phyloP scores from a whole-genome alignment of 331 rosid species.

The Rosa hybrid region DNA sequence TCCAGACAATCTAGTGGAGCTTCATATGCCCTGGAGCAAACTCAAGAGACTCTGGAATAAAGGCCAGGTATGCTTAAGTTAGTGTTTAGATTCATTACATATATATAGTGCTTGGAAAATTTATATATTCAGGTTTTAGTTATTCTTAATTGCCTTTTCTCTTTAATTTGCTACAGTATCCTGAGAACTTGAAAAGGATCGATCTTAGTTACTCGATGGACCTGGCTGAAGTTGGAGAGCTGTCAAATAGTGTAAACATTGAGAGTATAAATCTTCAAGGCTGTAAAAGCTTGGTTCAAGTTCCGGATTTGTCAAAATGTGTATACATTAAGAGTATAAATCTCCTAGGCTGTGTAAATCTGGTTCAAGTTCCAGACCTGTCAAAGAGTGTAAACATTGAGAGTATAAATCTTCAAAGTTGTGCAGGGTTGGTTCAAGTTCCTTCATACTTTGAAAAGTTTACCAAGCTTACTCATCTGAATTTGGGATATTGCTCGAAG shows the following conservation, averaged over 20 bases:
- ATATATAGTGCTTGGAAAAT: neutral
- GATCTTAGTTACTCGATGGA: neutral
- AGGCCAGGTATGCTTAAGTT: too few species aligned
- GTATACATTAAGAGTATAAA: too few species aligned
- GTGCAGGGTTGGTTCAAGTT: neutral
- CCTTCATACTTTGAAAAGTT: neutral
- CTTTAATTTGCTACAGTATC: neutral
- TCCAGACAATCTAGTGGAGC: slow-evolving; percentile 30
- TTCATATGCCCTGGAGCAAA: slow-evolving; percentile 20
- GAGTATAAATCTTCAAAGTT: too few species aligned
- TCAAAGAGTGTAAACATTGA: too few species aligned
- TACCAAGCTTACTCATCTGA: neutral
- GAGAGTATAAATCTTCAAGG: neutral
- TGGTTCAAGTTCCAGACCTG: too few species aligned
- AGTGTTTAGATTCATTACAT: too few species aligned
- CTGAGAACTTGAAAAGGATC: neutral
- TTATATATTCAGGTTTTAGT: neutral
- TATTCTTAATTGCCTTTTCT: neutral
- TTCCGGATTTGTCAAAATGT: too few species aligned
- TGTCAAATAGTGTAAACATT: neutral
- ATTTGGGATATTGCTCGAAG: neutral
- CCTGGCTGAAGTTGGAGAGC: neutral
- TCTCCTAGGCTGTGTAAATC: too few species aligned
- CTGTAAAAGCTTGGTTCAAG: neutral
- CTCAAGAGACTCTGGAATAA: too few species aligned